Evolutionary conservation across 2,329 filamentous ascomycete species (phyloP), one percentile per base, ranked within the genome.

Genomic region (Xylariaceae sp.): DNA sequence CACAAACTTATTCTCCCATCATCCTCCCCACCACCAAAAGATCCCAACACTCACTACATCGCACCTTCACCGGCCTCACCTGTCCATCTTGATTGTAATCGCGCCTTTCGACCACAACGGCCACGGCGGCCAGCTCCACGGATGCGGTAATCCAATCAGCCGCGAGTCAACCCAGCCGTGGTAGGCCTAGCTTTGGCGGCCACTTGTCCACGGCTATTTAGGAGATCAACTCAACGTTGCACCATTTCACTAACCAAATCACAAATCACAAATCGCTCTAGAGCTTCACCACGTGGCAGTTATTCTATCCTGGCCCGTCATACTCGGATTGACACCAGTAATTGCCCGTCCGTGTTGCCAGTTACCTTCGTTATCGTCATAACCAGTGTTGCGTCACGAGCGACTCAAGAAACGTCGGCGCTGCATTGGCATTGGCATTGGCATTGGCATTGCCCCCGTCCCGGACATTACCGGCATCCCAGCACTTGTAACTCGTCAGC

Each of bases 181-280:
- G 47, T 41, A 56, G 46, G 41, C 53, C 19, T 12, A 60, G 56
- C 46, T 51, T 51, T 35, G 43, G 47, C 31, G 47, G 61, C 43
- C 49, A 53, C 41, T 19, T 59, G 58, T 48, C 51, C 60, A 40
- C 54, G 58, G 50, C 58, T 62, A 44, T 62, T 64, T 48, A 62
- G 60, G 53, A 64, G 61, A 53, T 60, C 63, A 46, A 56, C 61
- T 41, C 57, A 55, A 55, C 59, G 63, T 56, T 58, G 60, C 37
- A 56, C 62, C 54, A 53, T 58, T 46, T 64, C 62, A n/a, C 55
- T 60, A 51, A 60, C 59, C 51, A 61, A 58, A 57, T 52, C 60
- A 50, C 51, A 12, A 56, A 57, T 57, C 55, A 53, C 60, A 59
- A 53, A 57, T 58, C 30, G 58, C 19, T 19, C 55, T 41, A 62